Base-by-base conservation (phyloP, 2,329 filamentous ascomycete genomes). In the Monosporascus sp. region DNA sequence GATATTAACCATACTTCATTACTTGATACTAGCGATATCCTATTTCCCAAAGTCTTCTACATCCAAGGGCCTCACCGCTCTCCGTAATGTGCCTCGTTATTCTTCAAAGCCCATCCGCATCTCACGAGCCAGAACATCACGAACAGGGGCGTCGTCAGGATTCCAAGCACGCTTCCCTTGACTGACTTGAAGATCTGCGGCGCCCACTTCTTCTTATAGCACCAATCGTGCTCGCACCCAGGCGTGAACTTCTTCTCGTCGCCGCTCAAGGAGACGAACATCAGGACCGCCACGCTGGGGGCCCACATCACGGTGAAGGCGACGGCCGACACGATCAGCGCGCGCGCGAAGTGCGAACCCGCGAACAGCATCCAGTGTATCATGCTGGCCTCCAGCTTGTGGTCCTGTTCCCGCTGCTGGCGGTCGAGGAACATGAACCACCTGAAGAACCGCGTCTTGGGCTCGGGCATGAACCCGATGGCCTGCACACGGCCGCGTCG, bases 171-270 rank as follows among this genome's bases (percentile, higher is more conserved):
- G 7, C 70, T 78, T 14, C 77, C 78, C 37, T 77, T 69, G 15
- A 79, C 61, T 11, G 73, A 64, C 67, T 81, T 81, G 68, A 79
- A 81, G 31, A 76, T 59, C 57, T 78, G 68, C 8, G 78, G 78
- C 51, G 68, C 65, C 77, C 77, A 81, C 37, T 62, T 63, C 17
- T 64, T 60, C 20, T 64, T 46, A 50, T 72, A 81, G 9, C 67
- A 69, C 65, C 71, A 80, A 58, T 81, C 79, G 40, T 70, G 22
- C 20, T 24, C 15, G 8, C 11, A 20, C n/a, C 11, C 11, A 3
- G 40, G 11, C 8, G 9, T 5, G 18, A 15, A 0, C 5, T 43
- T 20, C 1, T 14, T 14, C n/a, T 20, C 66, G 8, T 66, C 70
- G 7, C 61, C 52, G 40, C 55, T 65, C 18, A 56, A 60, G 5